phyloP scores from a whole-genome alignment of 441 rosid species.

The Breynia disticha region DNA sequence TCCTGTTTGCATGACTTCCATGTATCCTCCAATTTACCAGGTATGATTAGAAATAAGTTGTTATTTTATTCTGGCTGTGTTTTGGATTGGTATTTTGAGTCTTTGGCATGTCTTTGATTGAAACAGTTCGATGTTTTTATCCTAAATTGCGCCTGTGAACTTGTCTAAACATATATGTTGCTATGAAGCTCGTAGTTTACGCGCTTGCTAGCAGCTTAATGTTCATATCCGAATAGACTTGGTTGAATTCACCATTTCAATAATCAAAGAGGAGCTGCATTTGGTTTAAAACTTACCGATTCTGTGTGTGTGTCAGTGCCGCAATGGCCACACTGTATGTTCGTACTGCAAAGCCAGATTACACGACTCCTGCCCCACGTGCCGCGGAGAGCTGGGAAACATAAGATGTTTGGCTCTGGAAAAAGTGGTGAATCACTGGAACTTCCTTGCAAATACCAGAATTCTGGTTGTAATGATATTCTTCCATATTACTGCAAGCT shows the following conservation, averaged over 20 bases:
- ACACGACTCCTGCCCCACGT: constrained; percentile 65
- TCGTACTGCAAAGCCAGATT: constrained; percentile 60
- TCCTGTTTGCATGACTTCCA: constrained; percentile 58
- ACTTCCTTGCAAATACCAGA: constrained; percentile 68
- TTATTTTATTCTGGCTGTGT: not conserved
- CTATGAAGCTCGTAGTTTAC: too few species aligned
- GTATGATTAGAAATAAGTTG: constrained; percentile 17
- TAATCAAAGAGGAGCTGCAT: too few species aligned
- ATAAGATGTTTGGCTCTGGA: constrained; percentile 70
- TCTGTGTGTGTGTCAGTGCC: constrained; percentile 32
- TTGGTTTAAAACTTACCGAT: not conserved
- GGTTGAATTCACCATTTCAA: too few species aligned
- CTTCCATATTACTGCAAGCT: constrained; percentile 74
- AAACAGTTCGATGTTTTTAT: not conserved
- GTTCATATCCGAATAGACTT: too few species aligned
- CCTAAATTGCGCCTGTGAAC: not conserved
- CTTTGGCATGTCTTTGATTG: not conserved
- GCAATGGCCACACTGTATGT: constrained; percentile 68
- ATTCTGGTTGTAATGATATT: constrained; percentile 52
- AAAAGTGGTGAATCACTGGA: constrained; percentile 71
- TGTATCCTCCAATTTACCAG: constrained; percentile 93
- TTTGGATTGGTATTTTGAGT: not conserved
- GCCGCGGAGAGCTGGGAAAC: constrained; percentile 67
- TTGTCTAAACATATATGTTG: too few species aligned
- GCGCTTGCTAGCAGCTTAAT: too few species aligned